Conservation (phyloP, 768 basidiomycete genomes). For the Tylopilus balloui region DNA sequence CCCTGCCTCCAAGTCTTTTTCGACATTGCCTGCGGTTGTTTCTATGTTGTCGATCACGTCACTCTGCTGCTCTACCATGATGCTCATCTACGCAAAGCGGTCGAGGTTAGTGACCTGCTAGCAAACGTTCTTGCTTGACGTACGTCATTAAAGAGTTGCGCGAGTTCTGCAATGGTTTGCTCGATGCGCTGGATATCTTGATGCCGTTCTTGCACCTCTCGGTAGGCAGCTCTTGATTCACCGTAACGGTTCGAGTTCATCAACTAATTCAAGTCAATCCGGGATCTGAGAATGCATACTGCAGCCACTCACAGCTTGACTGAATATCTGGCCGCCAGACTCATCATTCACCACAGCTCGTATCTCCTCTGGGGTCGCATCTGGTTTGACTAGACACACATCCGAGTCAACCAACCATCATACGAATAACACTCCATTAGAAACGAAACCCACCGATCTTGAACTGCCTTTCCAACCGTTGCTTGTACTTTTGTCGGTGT, state of each 20-base stretch:
- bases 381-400: conserved; percentile 73
- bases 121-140: conserved; percentile 21
- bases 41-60: conserved; percentile 84
- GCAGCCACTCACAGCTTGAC: conserved; percentile 60
- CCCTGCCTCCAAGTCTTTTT: conserved; percentile 85
- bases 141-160: conserved; percentile 94
- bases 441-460: conserved; percentile 59
- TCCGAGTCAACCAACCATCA: neutral
- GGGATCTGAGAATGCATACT: neutral
- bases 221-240: conserved; percentile 84
- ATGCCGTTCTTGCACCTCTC: conserved; percentile 96
- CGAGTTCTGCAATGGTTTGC: conserved; percentile 85
- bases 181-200: conserved; percentile 96
- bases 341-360: conserved; percentile 83
- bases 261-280: conserved; percentile 45
- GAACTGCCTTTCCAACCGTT: conserved; percentile 81
- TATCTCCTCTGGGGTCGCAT: conserved; percentile 88
- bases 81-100: conserved; percentile 66
- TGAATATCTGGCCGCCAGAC: conserved; percentile 80
- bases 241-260: conserved; percentile 90
- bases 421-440: neutral
- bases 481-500: conserved; percentile 72
- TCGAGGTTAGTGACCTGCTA: conserved; percentile 2
- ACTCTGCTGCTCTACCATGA: conserved; percentile 92
- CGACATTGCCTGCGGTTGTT: conserved; percentile 64